phyloP scores from a whole-genome alignment of 2,329 filamentous ascomycete genomes.

The Fusarium veterinarium region DNA sequence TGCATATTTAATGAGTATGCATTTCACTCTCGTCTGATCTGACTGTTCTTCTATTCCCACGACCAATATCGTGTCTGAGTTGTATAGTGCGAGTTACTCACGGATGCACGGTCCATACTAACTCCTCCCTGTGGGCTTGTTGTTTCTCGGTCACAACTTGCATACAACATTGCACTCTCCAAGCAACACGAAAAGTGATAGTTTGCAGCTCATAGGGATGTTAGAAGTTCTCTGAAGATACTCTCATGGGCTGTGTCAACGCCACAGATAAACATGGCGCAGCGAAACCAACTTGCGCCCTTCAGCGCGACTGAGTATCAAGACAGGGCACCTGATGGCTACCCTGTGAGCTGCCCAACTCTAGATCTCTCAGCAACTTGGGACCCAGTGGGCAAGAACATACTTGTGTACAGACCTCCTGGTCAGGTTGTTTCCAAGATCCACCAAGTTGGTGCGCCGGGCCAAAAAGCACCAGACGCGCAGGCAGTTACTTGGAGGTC shows the following conservation, averaged over 20 bases:
- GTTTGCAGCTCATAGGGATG: conserved; percentile 2
- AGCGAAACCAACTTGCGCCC: conserved; percentile 55
- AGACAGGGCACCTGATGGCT: conserved; percentile 63
- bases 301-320: conserved; percentile 69
- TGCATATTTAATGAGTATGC: neutral
- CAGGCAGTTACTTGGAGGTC: conserved; percentile 72
- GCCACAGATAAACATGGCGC: conserved; percentile 40
- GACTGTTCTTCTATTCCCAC: neutral
- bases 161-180: neutral
- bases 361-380: conserved; percentile 83
- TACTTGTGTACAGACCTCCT: conserved; percentile 82
- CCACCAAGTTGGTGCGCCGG: conserved; percentile 57
- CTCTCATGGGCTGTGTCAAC: conserved; percentile 2
- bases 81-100: neutral
- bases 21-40: neutral
- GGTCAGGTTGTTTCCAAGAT: conserved; percentile 72
- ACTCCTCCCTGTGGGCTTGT: neutral
- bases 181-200: neutral
- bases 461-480: conserved; percentile 55
- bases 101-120: conserved; percentile 3
- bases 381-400: conserved; percentile 73
- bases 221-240: neutral
- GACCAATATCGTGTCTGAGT: neutral
- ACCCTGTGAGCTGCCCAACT: conserved; percentile 82
- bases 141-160: conserved; percentile 18